A percentile compares a stretch with the other conserved stretches of the same genome.
These are phyloP conservation scores for Alternaria triticimaculans DNA, from an alignment of 2,329 filamentous ascomycete genomes.

Conservation along the genomic window DNA sequence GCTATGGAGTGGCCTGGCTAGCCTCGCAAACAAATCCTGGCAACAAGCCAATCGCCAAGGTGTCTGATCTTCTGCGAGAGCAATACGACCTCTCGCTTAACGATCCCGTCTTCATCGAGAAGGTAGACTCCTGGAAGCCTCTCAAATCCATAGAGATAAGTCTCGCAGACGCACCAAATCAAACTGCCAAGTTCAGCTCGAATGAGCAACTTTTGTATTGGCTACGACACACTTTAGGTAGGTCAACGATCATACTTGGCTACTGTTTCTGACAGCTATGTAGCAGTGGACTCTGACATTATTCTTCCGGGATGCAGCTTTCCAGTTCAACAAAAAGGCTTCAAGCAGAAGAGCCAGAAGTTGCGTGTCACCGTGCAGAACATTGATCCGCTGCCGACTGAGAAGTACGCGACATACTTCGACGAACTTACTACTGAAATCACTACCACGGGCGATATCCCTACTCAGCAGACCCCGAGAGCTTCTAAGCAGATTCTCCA, in stretches of 20 bases:
- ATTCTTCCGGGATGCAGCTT: slow-evolving; percentile 74
- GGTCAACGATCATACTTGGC: neutral
- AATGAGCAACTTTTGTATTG: slow-evolving; percentile 40
- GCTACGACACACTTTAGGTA: slow-evolving; percentile 43
- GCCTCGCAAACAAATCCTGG: slow-evolving; percentile 55
- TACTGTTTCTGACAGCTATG: slow-evolving; percentile 14
- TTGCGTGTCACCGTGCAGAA: slow-evolving; percentile 66
- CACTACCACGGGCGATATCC: slow-evolving; percentile 19
- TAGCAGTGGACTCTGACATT: slow-evolving; percentile 67
- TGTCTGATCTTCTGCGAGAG: slow-evolving; percentile 74
- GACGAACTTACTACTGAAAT: slow-evolving; percentile 34
- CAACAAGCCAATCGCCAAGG: slow-evolving; percentile 60
- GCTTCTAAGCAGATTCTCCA: slow-evolving; percentile 23
- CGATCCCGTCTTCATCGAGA: slow-evolving; percentile 63
- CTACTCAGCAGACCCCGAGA: slow-evolving; percentile 5
- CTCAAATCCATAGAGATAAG: slow-evolving; percentile 40
- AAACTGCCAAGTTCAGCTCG: slow-evolving; percentile 27
- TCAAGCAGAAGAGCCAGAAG: slow-evolving; percentile 56
- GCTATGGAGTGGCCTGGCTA: slow-evolving; percentile 68
- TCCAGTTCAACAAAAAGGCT: slow-evolving; percentile 59
- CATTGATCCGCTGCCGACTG: slow-evolving; percentile 55
- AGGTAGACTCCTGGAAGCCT: slow-evolving; percentile 47
- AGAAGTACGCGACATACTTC: slow-evolving; percentile 39
- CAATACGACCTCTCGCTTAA: slow-evolving; percentile 72
- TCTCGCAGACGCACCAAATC: slow-evolving; percentile 26